Evolutionary conservation across 2,329 filamentous ascomycete species (phyloP), one percentile per base, ranked within the genome.

Genomic region (Microcera coccophila): DNA sequence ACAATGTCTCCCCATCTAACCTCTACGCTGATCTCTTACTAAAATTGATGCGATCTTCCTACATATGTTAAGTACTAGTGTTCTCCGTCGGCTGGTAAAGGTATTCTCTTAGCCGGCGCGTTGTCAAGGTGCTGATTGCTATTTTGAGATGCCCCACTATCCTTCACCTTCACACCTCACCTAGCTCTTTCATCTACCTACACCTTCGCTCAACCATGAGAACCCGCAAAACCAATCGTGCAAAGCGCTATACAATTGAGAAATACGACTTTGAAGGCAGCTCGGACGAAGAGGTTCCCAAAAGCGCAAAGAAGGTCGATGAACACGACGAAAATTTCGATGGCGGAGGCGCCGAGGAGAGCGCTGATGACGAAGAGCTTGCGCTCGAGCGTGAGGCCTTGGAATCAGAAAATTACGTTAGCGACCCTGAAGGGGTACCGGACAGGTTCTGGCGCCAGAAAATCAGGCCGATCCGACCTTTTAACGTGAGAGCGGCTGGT

Each of bases 151-250:
- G n/a, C n/a, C n/a, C n/a, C n/a, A n/a, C n/a, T n/a, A n/a, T n/a
- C n/a, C 22, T 12, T 12, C 22, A 26, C 22, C 22, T 26, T 26
- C 22, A 7, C 22, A 26, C 22, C 22, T 26, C 22, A 26, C 22
- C 12, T 26, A 7, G 22, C 22, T 26, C 12, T 26, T 12, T 26
- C 22, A 26, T 26, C 22, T 26, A 26, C 12, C 22, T 26, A 26
- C 22, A 32, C 15, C 29, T 5, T 32, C 29, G 15, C 11, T 42
- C 46, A 48, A 35, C n/a, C 31, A 69, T 67, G 65, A 62, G 61
- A 50, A 66, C 66, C n/a, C 60, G 66, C 38, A 61, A 42, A 37
- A 62, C 66, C 15, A 68, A 67, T 49, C 64, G 62, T 34, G 54
- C 54, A 19, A 68, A 67, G 39, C 55, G 59, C 28, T 67, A 59